A percentile compares a stretch with the other conserved stretches of the same genome.
Conservation (phyloP, 352 stramenopile genomes). For the Phytopythium litorale region DNA sequence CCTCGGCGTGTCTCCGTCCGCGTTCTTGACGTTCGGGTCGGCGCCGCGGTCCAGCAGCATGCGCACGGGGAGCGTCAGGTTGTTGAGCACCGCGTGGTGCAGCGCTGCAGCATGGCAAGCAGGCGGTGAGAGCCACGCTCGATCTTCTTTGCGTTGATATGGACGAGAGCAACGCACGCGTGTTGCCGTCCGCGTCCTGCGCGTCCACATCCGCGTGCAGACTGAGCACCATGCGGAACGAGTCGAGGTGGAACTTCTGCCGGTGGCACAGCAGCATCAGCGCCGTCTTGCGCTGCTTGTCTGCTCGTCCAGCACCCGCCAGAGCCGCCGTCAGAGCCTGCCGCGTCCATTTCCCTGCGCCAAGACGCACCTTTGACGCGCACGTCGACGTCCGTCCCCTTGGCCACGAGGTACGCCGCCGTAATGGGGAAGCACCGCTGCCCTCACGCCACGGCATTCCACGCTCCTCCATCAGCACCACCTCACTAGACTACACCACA, state of each 20-base stretch:
- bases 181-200: slow-evolving; percentile 64
- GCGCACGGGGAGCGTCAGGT: slow-evolving; percentile 55
- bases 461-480: background rate
- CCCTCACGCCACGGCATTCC: background rate
- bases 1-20: slow-evolving; percentile 42
- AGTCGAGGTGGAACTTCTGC: slow-evolving; percentile 77
- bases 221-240: slow-evolving; percentile 78
- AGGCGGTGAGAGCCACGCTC: no score
- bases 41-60: slow-evolving; percentile 63
- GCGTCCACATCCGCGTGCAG: slow-evolving; percentile 50
- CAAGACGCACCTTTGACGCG: slow-evolving; percentile 30
- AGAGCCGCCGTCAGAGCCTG: background rate
- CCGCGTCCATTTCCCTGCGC: no score
- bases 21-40: slow-evolving; percentile 42
- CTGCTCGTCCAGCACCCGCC: slow-evolving; percentile 6
- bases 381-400: slow-evolving; percentile 63
- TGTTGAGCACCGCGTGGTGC: slow-evolving; percentile 59
- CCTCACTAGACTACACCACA: no score
- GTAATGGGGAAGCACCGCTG: slow-evolving; percentile 70
- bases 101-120: slow-evolving; percentile 26
- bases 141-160: no score
- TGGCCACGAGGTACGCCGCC: slow-evolving; percentile 72
- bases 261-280: slow-evolving; percentile 69
- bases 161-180: slow-evolving; percentile 27
- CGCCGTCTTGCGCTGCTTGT: slow-evolving; percentile 41